These are phyloP conservation scores for Aquilaria sinensis DNA, from an alignment of 345 rosid species.

Conservation along the genomic window DNA sequence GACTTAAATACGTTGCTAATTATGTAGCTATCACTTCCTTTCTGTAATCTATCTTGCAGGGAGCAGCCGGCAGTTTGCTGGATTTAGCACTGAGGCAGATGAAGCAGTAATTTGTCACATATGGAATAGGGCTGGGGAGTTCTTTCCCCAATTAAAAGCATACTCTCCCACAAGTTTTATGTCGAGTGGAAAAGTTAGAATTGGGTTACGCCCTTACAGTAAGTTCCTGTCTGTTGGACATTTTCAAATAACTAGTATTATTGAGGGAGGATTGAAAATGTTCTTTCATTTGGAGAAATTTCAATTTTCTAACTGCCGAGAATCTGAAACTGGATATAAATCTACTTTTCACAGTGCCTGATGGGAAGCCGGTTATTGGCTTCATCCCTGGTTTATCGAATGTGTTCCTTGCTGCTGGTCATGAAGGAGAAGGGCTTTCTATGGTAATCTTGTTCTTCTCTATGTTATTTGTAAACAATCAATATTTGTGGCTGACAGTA, in stretches of 20 bases:
- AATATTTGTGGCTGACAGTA: too few relatives aligned
- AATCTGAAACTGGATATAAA: constrained; percentile 5
- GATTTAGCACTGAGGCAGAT: constrained; percentile 64
- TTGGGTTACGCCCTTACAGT: constrained; percentile 96
- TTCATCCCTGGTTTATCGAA: constrained; percentile 61
- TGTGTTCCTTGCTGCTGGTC: constrained; percentile 78
- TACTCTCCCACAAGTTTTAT: constrained; percentile 35
- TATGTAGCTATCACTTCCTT: background rate
- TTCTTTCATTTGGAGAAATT: background rate
- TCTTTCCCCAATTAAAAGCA: constrained; percentile 67
- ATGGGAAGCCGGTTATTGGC: constrained; percentile 86
- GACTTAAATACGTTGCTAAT: background rate
- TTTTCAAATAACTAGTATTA: background rate
- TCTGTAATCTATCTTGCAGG: constrained; percentile 33
- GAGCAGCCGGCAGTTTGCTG: constrained; percentile 89
- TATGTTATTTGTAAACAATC: background rate
- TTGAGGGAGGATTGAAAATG: background rate
- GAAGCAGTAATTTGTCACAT: constrained; percentile 47
- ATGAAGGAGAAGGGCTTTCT: constrained; percentile 91
- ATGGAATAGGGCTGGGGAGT: constrained; percentile 74
- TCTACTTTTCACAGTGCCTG: constrained; percentile 59
- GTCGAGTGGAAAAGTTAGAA: constrained; percentile 62
- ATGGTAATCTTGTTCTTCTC: constrained; percentile 44
- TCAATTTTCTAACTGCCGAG: background rate
- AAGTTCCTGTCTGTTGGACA: constrained; percentile 24